Base-by-base conservation (phyloP, 192 early-diverging fungal species). In the Gigaspora rosea region DNA sequence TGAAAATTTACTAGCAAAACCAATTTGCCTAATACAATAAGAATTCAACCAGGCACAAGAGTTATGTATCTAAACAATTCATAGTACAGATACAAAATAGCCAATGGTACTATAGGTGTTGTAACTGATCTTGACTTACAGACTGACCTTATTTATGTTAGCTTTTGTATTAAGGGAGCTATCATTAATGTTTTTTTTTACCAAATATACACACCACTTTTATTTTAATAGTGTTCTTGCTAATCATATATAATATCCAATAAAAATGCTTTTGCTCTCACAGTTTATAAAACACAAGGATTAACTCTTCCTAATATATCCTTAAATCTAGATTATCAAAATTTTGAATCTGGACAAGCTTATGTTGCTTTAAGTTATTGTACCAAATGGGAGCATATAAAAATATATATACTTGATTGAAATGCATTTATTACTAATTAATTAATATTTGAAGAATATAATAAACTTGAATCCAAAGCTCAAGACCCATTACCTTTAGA, bases 1-100 rank as follows among this genome's bases (percentile, higher is more conserved):
- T 22, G 22, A 13, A 15, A 6, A 22, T 70, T 70, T 51, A 70
- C 7, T 7, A 10, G 13, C 11, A 8, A 56, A 12, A 71, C 50
- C 52, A 71, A 71, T 1, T 33, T 54, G 27, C 16, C 70, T 33
- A 4, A 3, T 16, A 4, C 27, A 35, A 1, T 71, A 51, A 10
- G 22, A 56, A 18, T 71, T 35, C 47, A 27, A 71, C 13, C 15
- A 57, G 69, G 52, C 6, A 22, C 32, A 8, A 7, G 69, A 15
- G 51, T 71, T 6, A 71, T 71, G 69, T 54, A 36, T n/a, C 16
- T 71, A 3, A 71, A 71, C 15, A 71, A 71, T 71, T 35, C 7
- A 2, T 51, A 12, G 18, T 27, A 35, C 15, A 20, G 54, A 32
- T 12, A 54, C 15, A 51, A 51, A 56, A 32, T 71, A 16, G 52